Percentiles rank a stretch among this genome's conserved stretches.
Evolutionary conservation across 1,284 basidiomycete genomes (phyloP).

Genomic region (Athelia sp.): DNA sequence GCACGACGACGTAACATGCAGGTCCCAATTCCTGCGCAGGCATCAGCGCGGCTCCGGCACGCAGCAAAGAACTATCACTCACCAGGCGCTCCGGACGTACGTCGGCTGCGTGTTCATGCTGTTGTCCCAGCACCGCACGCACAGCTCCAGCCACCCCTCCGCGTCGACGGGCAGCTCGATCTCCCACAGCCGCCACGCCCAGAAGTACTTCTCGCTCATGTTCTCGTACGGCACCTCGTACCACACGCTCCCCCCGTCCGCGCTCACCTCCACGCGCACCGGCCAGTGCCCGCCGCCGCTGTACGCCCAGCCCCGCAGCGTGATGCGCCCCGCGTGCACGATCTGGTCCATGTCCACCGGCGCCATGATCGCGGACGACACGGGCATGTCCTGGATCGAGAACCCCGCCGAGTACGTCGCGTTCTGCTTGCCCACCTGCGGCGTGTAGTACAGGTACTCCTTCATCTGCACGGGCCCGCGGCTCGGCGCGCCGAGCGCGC

Average conservation of each 20-base stretch:
- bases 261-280: conserved; percentile 49
- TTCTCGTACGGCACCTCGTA: conserved; percentile 41
- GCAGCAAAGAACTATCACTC: conserved; percentile 24
- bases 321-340: conserved; percentile 42
- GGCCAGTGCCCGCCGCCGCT: conserved; percentile 55
- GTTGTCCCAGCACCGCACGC: conserved; percentile 55
- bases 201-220: conserved; percentile 52
- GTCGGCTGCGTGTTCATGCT: conserved; percentile 57
- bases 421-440: conserved; percentile 49
- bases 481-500: conserved; percentile 42
- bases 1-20: conserved; percentile 51
- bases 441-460: conserved; percentile 50
- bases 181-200: conserved; percentile 52
- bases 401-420: conserved; percentile 45
- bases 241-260: conserved; percentile 51
- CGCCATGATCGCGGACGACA: conserved; percentile 46
- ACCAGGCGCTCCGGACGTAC: conserved; percentile 50
- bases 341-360: conserved; percentile 42
- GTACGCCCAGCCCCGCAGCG: conserved; percentile 48
- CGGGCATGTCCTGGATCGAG: conserved; percentile 53
- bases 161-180: conserved; percentile 48
- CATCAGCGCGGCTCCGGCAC: neutral
- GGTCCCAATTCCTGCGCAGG: conserved; percentile 37
- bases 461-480: conserved; percentile 48
- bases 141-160: conserved; percentile 55